These are phyloP conservation scores for Entamoeba histolytica DNA, from an alignment of 208 protist genomes.

Conservation along the genomic window DNA sequence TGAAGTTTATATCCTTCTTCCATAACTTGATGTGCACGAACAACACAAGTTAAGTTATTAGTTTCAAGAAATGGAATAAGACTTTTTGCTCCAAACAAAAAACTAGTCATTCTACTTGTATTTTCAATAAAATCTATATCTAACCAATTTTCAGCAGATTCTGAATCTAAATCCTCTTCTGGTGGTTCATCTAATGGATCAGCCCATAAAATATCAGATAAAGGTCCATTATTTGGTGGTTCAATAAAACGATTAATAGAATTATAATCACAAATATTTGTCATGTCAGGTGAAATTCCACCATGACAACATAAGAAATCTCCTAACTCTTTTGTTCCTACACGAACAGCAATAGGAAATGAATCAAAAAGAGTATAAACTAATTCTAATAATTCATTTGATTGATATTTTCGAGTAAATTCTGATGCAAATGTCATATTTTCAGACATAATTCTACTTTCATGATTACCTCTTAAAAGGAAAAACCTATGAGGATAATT, in stretches of 20 bases:
- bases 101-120: conserved; percentile 7
- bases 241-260: conserved; percentile 25
- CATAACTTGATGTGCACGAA: conserved; percentile 24
- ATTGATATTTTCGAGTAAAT: conserved; percentile 25
- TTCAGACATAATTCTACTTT: conserved; percentile 22
- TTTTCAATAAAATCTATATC: not conserved
- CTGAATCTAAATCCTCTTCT: not conserved
- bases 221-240: not conserved
- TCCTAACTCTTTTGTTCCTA: conserved; percentile 24
- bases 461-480: conserved; percentile 28
- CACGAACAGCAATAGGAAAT: conserved; percentile 38
- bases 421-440: conserved; percentile 25
- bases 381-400: conserved; percentile 37
- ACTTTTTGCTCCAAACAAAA: conserved; percentile 13
- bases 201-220: conserved; percentile 15
- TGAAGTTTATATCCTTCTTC: conserved; percentile 19
- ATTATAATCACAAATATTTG: conserved; percentile 51
- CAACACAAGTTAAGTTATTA: conserved; percentile 20
- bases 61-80: conserved; percentile 9
- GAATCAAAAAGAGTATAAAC: conserved; percentile 58
- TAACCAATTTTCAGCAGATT: not conserved
- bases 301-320: conserved; percentile 69
- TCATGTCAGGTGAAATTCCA: conserved; percentile 66
- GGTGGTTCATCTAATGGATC: conserved; percentile 8
- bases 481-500: conserved; percentile 20